A percentile compares a stretch with the other conserved stretches of the same genome.
phyloP scores from a whole-genome alignment of 495 filamentous ascomycete species.

The Lophiostoma macrostomum region DNA sequence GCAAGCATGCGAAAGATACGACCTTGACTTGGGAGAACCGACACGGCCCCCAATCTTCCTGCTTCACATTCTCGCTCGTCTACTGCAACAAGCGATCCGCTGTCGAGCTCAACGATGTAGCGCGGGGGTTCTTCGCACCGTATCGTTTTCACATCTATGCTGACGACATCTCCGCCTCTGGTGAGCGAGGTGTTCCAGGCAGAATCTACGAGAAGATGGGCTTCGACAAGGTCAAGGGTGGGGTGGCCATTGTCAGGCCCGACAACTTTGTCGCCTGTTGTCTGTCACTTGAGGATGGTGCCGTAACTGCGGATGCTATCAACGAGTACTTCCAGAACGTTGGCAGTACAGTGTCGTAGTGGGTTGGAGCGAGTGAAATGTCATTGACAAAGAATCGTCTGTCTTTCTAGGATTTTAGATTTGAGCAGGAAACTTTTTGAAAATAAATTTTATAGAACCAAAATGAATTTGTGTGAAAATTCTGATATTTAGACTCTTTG shows the following conservation, averaged over 20 bases:
- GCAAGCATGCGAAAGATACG: background rate
- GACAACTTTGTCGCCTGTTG: conserved; percentile 1
- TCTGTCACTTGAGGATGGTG: background rate
- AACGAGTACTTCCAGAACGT: conserved; percentile 7
- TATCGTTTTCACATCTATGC: conserved; percentile 1
- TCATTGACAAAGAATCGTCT: too few relatives aligned
- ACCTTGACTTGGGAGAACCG: background rate
- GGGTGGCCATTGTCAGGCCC: conserved; percentile 4
- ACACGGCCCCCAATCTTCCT: background rate
- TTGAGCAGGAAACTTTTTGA: too few relatives aligned
- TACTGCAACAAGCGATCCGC: background rate
- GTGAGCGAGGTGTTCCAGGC: background rate
- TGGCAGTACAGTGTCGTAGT: conserved; percentile 1
- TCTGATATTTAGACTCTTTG: too few relatives aligned
- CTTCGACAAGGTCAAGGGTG: conserved; percentile 1
- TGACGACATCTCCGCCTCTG: conserved; percentile 2
- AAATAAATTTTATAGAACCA: too few relatives aligned
- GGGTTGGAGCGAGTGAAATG: background rate
- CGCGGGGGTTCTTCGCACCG: background rate
- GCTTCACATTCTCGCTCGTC: background rate
- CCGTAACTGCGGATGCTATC: conserved; percentile 2
- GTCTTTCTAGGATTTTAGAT: too few relatives aligned
- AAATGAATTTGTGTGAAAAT: too few relatives aligned
- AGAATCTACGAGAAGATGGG: conserved; percentile 1
- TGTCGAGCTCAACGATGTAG: background rate